Base-by-base conservation (phyloP, 306 rosid species). In the Carpinus viminea region DNA sequence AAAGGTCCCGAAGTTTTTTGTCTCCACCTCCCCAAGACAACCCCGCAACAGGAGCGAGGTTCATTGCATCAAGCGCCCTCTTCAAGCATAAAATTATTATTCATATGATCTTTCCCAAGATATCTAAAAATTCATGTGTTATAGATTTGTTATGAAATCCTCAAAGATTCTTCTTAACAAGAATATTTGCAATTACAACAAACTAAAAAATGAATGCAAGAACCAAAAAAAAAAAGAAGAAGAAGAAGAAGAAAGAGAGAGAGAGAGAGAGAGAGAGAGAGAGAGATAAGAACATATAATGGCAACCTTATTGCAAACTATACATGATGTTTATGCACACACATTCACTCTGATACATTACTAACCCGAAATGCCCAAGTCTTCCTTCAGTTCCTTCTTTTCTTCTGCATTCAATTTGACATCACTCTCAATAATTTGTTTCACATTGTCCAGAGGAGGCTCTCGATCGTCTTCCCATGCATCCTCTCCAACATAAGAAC, bases 401-500 rank as follows among this genome's bases (percentile, higher is more conserved):
- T 81, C 89, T 65, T 78, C 93, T 72, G 81, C 83, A 76, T 86
- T 86, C 52, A 93, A 79, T 73, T 80, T 91, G 74, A 60, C 79
- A 72, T 91, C 85, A 59, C 82, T 81, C 78, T 88, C 93, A 82
- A 95, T 81, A 34, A 90, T 82, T 84, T 89, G 89, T 51, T 88
- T 86, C 61, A 93, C 83, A 76, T 74, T 81, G 68, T 91, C 92
- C 80, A 78, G 88, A 50, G 85, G 86, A 76, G 68, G 72, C 81
- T 85, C 90, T 52, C 45, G 85, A 74, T 90, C 98, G 85, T 90
- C 93, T 83, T 86, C 90, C 98, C 98, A 95, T 79, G 99, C 99
- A 89, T 93, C 91, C 90, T 95, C 99, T 81, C 99, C 98, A 78
- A 91, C 88, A 82, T 83, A 95, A 74, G 96, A 86, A 83, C 85